phyloP scores from a whole-genome alignment of 148 eudicot species.

The Selenicereus undatus region DNA sequence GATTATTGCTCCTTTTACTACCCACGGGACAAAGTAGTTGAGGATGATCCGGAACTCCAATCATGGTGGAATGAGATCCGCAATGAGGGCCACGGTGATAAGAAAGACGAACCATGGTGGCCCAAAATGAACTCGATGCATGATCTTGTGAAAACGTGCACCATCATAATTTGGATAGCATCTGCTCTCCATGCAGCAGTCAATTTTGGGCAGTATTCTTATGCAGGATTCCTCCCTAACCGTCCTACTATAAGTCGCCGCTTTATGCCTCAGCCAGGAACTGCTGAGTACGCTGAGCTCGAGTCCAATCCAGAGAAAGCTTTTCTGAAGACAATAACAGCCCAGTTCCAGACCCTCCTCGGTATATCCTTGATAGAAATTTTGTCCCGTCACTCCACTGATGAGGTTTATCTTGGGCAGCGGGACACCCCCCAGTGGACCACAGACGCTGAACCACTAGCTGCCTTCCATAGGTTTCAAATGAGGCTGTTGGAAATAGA shows the following conservation, averaged over 20 bases:
- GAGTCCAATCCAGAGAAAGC: slow-evolving; percentile 41
- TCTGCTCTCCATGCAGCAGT: slow-evolving; percentile 89
- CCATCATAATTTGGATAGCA: slow-evolving; percentile 68
- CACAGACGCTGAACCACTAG: slow-evolving; percentile 36
- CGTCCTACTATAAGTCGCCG: slow-evolving; percentile 69
- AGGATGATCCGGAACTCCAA: slow-evolving; percentile 54
- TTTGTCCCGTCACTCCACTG: slow-evolving; percentile 67
- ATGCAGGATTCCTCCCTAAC: slow-evolving; percentile 68
- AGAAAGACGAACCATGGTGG: slow-evolving; percentile 73
- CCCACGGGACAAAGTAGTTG: slow-evolving; percentile 32
- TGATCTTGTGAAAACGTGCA: slow-evolving; percentile 47
- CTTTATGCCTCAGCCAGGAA: slow-evolving; percentile 53
- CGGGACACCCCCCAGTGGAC: slow-evolving; percentile 68
- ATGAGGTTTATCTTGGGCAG: slow-evolving; percentile 74
- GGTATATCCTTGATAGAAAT: slow-evolving; percentile 74
- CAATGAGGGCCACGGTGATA: slow-evolving; percentile 71
- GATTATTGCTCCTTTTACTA: slow-evolving; percentile 68
- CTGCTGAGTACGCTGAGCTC: slow-evolving; percentile 60
- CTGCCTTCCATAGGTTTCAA: slow-evolving; percentile 55
- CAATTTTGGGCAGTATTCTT: slow-evolving; percentile 78
- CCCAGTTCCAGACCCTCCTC: slow-evolving; percentile 56
- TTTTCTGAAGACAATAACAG: slow-evolving; percentile 52
- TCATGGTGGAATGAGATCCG: slow-evolving; percentile 71
- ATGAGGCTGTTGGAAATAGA: slow-evolving; percentile 45
- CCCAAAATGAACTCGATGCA: slow-evolving; percentile 51